Conservation (phyloP, 1,284 basidiomycete species). For the Rhodotorula sp. region DNA sequence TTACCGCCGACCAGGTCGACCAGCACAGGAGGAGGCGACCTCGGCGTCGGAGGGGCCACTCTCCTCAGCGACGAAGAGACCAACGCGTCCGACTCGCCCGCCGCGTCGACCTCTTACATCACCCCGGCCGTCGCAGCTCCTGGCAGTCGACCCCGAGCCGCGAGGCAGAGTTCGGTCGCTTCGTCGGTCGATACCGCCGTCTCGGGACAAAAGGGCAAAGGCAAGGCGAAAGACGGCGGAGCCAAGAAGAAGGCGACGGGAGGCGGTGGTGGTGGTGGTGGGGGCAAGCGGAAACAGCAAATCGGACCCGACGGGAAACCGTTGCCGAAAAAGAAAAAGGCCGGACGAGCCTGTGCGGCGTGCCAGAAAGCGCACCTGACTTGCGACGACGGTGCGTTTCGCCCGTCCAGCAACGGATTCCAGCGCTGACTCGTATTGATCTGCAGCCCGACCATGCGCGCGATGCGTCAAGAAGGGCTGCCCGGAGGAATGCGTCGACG, state of each 20-base stretch:
- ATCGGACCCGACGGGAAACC: constrained; percentile 31
- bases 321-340: constrained; percentile 76
- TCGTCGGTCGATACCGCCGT: not conserved
- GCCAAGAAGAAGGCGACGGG: constrained; percentile 22
- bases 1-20: not conserved
- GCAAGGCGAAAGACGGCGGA: not conserved
- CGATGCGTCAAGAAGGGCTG: constrained; percentile 93
- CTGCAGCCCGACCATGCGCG: constrained; percentile 84
- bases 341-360: constrained; percentile 85
- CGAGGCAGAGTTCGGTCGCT: constrained; percentile 5
- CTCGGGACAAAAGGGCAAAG: not conserved
- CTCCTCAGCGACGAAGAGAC: constrained; percentile 28
- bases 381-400: constrained; percentile 83
- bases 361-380: constrained; percentile 95
- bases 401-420: too few relatives aligned
- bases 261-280: constrained; percentile 9
- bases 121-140: not conserved
- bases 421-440: constrained; percentile 28
- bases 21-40: not conserved
- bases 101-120: not conserved
- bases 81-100: constrained; percentile 1
- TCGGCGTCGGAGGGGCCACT: constrained; percentile 16
- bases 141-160: not conserved
- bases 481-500: constrained; percentile 84
- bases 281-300: constrained; percentile 15